Percentiles rank a stretch among this genome's conserved stretches.
Conservation (phyloP, 2,329 filamentous ascomycete species). For the Trichoderma afroharzianum region DNA sequence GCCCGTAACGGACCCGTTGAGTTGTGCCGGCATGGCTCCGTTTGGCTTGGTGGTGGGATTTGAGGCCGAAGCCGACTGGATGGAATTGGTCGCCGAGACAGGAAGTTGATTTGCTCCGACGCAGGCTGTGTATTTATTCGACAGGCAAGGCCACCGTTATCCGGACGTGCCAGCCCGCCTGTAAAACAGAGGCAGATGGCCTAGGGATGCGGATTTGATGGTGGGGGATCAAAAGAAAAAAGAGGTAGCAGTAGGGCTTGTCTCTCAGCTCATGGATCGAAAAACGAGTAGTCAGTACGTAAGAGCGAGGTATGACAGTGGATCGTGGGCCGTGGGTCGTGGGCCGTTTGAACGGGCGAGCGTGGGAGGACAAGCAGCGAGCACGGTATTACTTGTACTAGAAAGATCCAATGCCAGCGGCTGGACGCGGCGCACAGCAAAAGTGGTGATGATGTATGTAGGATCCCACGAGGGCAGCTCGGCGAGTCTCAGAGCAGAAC, state of each 20-base stretch:
- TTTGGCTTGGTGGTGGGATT: conserved; percentile 18
- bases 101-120: conserved; percentile 2
- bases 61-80: conserved; percentile 15
- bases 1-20: conserved; percentile 37
- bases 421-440: conserved; percentile 25
- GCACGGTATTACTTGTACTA: background rate
- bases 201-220: conserved; percentile 7
- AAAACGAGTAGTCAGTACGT: conserved; percentile 31
- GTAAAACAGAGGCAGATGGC: conserved; percentile 16
- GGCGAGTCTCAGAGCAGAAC: background rate
- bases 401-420: conserved; percentile 29
- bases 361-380: conserved; percentile 7
- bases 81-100: conserved; percentile 11
- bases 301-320: conserved; percentile 32
- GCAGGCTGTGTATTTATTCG: conserved; percentile 18
- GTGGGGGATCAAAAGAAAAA: conserved; percentile 10
- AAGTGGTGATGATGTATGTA: conserved; percentile 17
- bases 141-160: conserved; percentile 28
- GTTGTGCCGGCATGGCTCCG: conserved; percentile 37
- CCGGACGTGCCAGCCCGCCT: conserved; percentile 23
- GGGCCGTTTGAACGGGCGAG: conserved; percentile 14
- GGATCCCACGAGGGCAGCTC: background rate
- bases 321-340: conserved; percentile 25
- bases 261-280: conserved; percentile 18
- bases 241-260: conserved; percentile 16